Conservation (phyloP, 1,284 basidiomycete genomes). For the Athelia sp. region DNA sequence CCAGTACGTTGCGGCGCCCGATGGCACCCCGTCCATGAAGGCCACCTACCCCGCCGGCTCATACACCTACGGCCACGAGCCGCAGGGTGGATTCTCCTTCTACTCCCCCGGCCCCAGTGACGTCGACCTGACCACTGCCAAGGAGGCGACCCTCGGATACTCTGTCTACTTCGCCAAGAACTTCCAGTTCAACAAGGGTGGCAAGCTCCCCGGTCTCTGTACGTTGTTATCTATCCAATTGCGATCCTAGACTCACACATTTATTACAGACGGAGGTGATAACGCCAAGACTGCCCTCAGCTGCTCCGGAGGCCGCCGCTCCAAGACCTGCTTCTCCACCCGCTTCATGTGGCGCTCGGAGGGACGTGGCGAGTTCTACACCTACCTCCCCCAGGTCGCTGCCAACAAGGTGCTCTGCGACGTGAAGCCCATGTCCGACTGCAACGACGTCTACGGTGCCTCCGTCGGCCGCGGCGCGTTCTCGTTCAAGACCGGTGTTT, state of each 20-base stretch:
- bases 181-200: conserved; percentile 59
- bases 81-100: conserved; percentile 55
- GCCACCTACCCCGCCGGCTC: conserved; percentile 56
- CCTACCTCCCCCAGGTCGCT: conserved; percentile 45
- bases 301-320: conserved; percentile 56
- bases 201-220: conserved; percentile 65
- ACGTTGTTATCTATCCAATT: conserved; percentile 18
- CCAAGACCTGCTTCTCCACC: conserved; percentile 47
- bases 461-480: conserved; percentile 57
- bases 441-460: conserved; percentile 53
- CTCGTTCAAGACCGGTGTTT: conserved; percentile 38
- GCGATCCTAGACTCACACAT: background rate
- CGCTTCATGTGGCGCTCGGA: conserved; percentile 63
- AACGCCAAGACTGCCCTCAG: conserved; percentile 38
- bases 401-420: conserved; percentile 38
- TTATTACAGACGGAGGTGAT: background rate
- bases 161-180: conserved; percentile 50
- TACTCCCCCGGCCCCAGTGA: conserved; percentile 44
- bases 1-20: conserved; percentile 18
- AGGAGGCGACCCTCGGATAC: conserved; percentile 51
- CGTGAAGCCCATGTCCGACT: conserved; percentile 39
- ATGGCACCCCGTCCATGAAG: conserved; percentile 43
- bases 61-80: conserved; percentile 42
- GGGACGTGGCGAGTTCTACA: conserved; percentile 51
- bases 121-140: conserved; percentile 33